Conservation (phyloP, 176 grass and related monocot species). For the Musa troglodytarum region DNA sequence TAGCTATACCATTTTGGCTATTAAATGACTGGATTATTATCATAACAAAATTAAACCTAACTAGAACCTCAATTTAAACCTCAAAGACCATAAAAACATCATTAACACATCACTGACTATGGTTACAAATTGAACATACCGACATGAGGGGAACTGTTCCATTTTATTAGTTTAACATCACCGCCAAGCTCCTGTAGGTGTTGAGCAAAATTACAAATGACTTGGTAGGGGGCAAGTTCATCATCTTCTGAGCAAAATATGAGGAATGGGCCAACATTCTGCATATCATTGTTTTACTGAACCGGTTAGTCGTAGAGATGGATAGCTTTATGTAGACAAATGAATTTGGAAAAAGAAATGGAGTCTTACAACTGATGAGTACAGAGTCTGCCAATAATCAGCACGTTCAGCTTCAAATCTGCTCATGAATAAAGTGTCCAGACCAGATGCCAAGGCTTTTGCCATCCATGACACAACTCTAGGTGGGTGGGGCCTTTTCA, state of each 20-base stretch:
- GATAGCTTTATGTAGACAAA: not conserved
- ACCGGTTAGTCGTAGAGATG: not conserved
- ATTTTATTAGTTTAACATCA: conserved; percentile 76
- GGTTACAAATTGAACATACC: conserved; percentile 32
- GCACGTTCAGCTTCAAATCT: conserved; percentile 79
- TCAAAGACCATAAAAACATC: not conserved
- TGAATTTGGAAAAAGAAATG: conserved; percentile 10
- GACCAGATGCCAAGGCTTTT: conserved; percentile 53
- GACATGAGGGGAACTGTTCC: conserved; percentile 68
- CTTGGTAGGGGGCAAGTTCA: conserved; percentile 48
- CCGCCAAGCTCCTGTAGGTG: conserved; percentile 57
- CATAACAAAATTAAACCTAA: too few species aligned
- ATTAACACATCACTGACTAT: not conserved
- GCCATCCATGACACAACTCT: conserved; percentile 73
- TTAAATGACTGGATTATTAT: too few species aligned
- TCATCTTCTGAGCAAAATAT: conserved; percentile 95
- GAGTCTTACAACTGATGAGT: conserved; percentile 75
- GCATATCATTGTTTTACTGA: conserved; percentile 12
- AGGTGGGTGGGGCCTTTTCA: conserved; percentile 75
- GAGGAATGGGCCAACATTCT: conserved; percentile 72
- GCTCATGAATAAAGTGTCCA: conserved; percentile 69
- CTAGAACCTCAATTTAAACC: too few species aligned
- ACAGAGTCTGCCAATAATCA: conserved; percentile 85
- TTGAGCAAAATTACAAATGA: conserved; percentile 60
- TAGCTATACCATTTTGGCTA: too few species aligned